These are phyloP conservation scores for Dothiorella sarmentorum DNA, from an alignment of 2,329 filamentous ascomycete genomes.

Conservation along the genomic window DNA sequence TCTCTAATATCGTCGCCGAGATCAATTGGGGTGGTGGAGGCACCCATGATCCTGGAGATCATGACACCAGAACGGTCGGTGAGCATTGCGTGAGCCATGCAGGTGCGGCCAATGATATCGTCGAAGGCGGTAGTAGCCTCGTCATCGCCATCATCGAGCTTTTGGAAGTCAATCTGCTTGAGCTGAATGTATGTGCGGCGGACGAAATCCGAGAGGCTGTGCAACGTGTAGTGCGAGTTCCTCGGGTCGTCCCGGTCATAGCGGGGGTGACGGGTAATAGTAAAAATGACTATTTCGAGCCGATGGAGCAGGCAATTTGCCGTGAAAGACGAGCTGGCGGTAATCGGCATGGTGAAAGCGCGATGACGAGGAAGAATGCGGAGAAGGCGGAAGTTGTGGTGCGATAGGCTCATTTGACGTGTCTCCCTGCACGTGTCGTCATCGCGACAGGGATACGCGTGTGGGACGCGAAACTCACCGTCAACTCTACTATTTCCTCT, in stretches of 20 bases:
- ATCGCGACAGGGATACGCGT: too few relatives aligned
- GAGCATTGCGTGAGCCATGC: constrained; percentile 1
- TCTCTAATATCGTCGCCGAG: not conserved
- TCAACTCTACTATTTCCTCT: too few relatives aligned
- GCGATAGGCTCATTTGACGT: too few relatives aligned
- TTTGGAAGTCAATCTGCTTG: not conserved
- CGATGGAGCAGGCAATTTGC: not conserved
- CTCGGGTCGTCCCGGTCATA: not conserved
- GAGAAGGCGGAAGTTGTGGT: not conserved
- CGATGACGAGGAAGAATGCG: not conserved
- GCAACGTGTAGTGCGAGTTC: not conserved
- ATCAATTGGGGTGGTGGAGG: not conserved
- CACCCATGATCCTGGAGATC: not conserved
- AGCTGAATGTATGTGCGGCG: not conserved
- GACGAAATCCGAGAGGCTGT: not conserved
- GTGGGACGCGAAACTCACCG: too few relatives aligned
- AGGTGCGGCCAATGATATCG: not conserved
- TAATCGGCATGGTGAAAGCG: not conserved
- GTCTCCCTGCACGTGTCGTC: too few relatives aligned
- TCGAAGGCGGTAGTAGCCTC: not conserved
- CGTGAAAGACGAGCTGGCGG: not conserved
- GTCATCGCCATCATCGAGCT: not conserved
- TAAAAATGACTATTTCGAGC: not conserved
- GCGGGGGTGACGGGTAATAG: not conserved
- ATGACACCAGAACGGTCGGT: not conserved